These are phyloP conservation scores for Helminthosporium solani DNA, from an alignment of 2,329 filamentous ascomycete genomes.

Conservation along the genomic window DNA sequence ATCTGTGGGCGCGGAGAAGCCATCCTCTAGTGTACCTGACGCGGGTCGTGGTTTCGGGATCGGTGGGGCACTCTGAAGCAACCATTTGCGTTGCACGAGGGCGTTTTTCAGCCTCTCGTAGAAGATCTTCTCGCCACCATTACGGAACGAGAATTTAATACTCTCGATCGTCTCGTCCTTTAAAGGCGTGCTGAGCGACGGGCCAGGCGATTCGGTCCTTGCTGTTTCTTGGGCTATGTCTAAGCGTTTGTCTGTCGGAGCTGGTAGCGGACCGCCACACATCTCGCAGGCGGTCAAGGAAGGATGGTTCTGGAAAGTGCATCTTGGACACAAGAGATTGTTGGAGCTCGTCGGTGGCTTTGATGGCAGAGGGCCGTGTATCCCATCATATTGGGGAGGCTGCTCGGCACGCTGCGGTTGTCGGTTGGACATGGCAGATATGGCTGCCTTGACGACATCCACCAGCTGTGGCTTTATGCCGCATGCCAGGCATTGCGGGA, in stretches of 20 bases:
- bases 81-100: constrained; percentile 92
- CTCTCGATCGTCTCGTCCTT: constrained; percentile 67
- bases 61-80: constrained; percentile 85
- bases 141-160: constrained; percentile 89
- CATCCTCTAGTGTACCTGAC: constrained; percentile 35
- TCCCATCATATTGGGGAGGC: constrained; percentile 40
- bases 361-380: constrained; percentile 24
- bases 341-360: constrained; percentile 9
- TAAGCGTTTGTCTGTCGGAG: constrained; percentile 49
- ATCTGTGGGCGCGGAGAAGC: constrained; percentile 22
- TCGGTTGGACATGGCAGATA: constrained; percentile 68
- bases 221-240: constrained; percentile 39
- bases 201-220: constrained; percentile 76
- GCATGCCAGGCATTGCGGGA: constrained; percentile 87
- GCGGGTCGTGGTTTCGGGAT: constrained; percentile 64
- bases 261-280: constrained; percentile 74
- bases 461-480: constrained; percentile 88
- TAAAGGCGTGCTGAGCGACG: constrained; percentile 54
- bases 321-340: constrained; percentile 67
- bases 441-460: constrained; percentile 81
- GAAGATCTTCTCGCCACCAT: constrained; percentile 86
- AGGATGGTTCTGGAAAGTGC: constrained; percentile 91
- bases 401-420: constrained; percentile 30
- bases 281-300: constrained; percentile 86
- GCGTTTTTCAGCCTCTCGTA: constrained; percentile 84